Percentiles rank a stretch among this genome's conserved stretches.
phyloP scores from a whole-genome alignment of 257 asterid species.

The Solanum pennellii region DNA sequence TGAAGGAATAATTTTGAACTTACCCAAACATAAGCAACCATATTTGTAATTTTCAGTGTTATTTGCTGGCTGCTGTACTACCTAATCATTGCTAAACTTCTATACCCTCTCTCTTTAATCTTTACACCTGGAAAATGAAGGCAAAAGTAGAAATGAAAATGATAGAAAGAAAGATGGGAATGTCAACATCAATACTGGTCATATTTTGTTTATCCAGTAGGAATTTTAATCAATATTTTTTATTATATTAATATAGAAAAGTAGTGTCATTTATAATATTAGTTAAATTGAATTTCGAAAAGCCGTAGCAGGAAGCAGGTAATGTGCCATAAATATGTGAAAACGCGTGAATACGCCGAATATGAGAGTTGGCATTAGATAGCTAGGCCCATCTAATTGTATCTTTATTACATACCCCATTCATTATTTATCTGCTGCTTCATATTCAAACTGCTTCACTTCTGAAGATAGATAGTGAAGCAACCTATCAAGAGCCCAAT shows the following conservation, averaged over 20 bases:
- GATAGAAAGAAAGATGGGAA: not conserved
- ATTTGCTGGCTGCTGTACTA: not conserved
- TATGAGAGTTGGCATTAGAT: not conserved
- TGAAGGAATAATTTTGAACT: not conserved
- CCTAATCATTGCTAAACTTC: not conserved
- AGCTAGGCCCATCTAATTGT: not conserved
- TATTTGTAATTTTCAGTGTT: not conserved
- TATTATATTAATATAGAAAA: no score
- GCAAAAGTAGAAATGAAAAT: not conserved
- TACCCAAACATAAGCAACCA: not conserved
- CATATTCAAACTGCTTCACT: not conserved
- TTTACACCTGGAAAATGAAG: not conserved
- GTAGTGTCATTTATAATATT: no score
- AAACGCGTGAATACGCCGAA: slow-evolving; percentile 8
- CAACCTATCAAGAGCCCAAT: not conserved
- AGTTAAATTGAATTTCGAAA: not conserved
- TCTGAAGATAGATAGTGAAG: not conserved
- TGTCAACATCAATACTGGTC: not conserved
- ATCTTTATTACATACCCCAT: not conserved
- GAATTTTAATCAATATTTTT: no score
- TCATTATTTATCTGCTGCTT: not conserved
- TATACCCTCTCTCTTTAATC: not conserved
- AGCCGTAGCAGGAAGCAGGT: not conserved
- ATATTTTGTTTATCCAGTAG: not conserved
- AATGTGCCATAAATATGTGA: not conserved